A percentile compares a stretch with the other conserved stretches of the same genome.
Evolutionary conservation across 495 filamentous ascomycete genomes (phyloP).

Genomic region (Haplographium delicatum): DNA sequence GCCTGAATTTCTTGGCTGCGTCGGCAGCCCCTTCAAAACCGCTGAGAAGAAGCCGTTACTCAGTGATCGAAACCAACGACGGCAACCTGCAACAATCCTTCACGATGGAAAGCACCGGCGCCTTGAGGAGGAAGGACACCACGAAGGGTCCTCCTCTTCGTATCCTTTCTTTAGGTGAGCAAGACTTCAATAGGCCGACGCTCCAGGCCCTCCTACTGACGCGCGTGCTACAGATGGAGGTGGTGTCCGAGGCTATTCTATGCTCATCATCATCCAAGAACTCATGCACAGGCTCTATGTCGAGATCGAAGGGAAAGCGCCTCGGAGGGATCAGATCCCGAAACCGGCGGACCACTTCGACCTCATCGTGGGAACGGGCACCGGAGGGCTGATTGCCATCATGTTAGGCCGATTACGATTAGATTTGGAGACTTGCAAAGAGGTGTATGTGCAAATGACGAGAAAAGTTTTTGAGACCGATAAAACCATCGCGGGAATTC

Average conservation of each 20-base stretch:
- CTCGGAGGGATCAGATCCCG: constrained; percentile 80
- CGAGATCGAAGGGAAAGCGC: constrained; percentile 76
- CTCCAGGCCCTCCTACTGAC: constrained; percentile 6
- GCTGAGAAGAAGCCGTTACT: constrained; percentile 5
- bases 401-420: constrained; percentile 92
- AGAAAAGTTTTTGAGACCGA: constrained; percentile 94
- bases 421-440: constrained; percentile 92
- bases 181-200: not conserved
- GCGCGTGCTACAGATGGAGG: constrained; percentile 69
- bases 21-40: constrained; percentile 6
- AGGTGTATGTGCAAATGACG: constrained; percentile 92
- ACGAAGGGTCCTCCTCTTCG: constrained; percentile 90
- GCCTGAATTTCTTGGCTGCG: constrained; percentile 18
- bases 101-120: constrained; percentile 17
- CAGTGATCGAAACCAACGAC: constrained; percentile 8
- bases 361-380: constrained; percentile 90
- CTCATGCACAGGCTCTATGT: constrained; percentile 92
- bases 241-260: constrained; percentile 94
- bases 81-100: not conserved
- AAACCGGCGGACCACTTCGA: constrained; percentile 99
- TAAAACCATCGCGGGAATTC: constrained; percentile 93
- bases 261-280: constrained; percentile 91
- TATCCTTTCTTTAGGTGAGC: constrained; percentile 83
- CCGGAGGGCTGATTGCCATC: constrained; percentile 89
- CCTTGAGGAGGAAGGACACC: constrained; percentile 76